Evolutionary conservation across 441 rosid species (phyloP).

Genomic region (Flueggea neowawraea): DNA sequence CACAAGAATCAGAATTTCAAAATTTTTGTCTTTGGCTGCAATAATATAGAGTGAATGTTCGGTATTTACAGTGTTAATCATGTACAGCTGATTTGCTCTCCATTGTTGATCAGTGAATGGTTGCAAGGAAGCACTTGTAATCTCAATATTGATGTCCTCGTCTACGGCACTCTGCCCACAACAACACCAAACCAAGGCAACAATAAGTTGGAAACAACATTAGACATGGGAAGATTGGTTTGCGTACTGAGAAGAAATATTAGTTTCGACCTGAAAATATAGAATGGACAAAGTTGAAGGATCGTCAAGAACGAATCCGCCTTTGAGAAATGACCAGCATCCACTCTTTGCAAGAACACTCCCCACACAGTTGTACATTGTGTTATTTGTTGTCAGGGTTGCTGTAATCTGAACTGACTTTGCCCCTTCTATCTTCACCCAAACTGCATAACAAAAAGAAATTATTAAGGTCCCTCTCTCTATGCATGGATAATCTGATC

Average conservation of each 20-base stretch:
- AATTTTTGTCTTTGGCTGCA: no score
- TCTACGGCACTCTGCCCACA: conserved; percentile 37
- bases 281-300: conserved; percentile 44
- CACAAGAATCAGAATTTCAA: no score
- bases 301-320: conserved; percentile 61
- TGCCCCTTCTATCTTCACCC: conserved; percentile 66
- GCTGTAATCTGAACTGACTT: conserved; percentile 50
- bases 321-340: conserved; percentile 96
- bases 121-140: conserved; percentile 56
- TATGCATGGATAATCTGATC: no score
- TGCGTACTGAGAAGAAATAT: neutral
- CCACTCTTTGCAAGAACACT: conserved; percentile 55
- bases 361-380: conserved; percentile 47
- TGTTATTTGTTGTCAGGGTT: conserved; percentile 49
- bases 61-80: conserved; percentile 42
- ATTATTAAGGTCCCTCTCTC: no score
- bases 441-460: conserved; percentile 32
- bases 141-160: conserved; percentile 25
- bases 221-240: no score
- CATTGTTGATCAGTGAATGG: conserved; percentile 72
- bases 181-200: neutral
- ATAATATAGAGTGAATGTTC: no score
- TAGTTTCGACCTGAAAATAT: conserved; percentile 39
- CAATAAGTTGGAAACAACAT: no score
- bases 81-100: conserved; percentile 54